Percentiles rank a stretch among this genome's conserved stretches.
Evolutionary conservation across 352 stramenopile species (phyloP).

Genomic region (Saprolegnia parasitica): DNA sequence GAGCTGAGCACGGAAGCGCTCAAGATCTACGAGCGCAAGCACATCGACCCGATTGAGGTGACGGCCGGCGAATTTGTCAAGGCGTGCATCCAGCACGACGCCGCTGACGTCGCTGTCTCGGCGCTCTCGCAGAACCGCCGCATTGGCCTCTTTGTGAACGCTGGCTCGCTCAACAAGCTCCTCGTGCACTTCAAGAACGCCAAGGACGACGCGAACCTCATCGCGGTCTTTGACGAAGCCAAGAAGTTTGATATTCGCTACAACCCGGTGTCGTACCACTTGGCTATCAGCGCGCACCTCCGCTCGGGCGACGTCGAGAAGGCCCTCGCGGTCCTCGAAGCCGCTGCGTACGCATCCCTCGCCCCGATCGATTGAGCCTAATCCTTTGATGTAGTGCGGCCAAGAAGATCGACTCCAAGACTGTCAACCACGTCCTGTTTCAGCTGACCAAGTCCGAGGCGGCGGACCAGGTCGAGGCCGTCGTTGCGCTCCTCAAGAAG

Average conservation of each 20-base stretch:
- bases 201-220: conserved; percentile 3
- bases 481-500: background rate
- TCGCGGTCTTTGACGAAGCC: conserved; percentile 4
- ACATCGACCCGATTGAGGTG: conserved; percentile 9
- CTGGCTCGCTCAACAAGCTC: conserved; percentile 21
- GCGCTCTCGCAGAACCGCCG: conserved; percentile 11
- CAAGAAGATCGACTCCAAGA: conserved; percentile 14
- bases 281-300: background rate
- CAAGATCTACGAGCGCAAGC: conserved; percentile 12
- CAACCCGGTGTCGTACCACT: background rate
- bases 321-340: background rate
- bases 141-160: conserved; percentile 23
- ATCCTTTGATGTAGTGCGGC: conserved; percentile 1
- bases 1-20: background rate
- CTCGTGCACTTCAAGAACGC: conserved; percentile 18
- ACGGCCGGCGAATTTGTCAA: conserved; percentile 22
- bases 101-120: conserved; percentile 11
- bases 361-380: background rate
- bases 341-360: conserved; percentile 4
- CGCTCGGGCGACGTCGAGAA: background rate
- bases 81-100: conserved; percentile 14
- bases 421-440: conserved; percentile 22
- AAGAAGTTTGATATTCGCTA: conserved; percentile 7
- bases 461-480: background rate
- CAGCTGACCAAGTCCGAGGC: conserved; percentile 9